Conservation (phyloP, 345 rosid species). For the Rhizophora mangle region DNA sequence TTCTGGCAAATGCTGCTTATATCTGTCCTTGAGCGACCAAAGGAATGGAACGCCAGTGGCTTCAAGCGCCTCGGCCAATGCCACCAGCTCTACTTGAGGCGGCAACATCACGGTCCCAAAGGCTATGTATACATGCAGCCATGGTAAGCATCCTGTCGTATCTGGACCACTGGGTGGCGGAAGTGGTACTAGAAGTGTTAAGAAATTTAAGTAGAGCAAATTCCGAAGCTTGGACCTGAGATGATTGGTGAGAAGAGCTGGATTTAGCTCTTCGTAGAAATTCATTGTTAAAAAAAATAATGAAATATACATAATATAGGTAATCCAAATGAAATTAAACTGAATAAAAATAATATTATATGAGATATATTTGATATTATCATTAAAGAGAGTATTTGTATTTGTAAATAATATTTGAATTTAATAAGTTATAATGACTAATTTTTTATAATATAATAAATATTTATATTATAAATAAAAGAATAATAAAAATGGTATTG, state of each 20-base stretch:
- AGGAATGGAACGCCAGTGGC: slow-evolving; percentile 10
- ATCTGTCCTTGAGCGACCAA: slow-evolving; percentile 21
- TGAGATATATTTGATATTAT: no score
- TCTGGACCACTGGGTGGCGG: neutral
- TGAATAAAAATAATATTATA: no score
- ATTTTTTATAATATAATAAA: no score
- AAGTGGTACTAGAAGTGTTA: neutral
- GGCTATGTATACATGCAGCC: slow-evolving; percentile 10
- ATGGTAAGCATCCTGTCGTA: neutral
- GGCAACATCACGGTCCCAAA: slow-evolving; percentile 3
- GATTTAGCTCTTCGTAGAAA: slow-evolving; percentile 8
- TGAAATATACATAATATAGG: no score
- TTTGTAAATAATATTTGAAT: no score
- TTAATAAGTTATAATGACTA: no score
- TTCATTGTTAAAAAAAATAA: no score
- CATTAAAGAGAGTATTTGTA: no score
- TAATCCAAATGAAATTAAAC: no score
- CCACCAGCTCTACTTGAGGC: neutral
- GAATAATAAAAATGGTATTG: no score
- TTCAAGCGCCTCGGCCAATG: neutral
- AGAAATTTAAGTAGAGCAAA: neutral
- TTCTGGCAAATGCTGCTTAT: slow-evolving; percentile 3
- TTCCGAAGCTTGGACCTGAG: neutral
- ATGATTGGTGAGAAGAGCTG: neutral
- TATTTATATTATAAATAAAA: no score